These are phyloP conservation scores for Starmerella khaoyaiensis DNA, from an alignment of 805 yeast species.

Conservation along the genomic window DNA sequence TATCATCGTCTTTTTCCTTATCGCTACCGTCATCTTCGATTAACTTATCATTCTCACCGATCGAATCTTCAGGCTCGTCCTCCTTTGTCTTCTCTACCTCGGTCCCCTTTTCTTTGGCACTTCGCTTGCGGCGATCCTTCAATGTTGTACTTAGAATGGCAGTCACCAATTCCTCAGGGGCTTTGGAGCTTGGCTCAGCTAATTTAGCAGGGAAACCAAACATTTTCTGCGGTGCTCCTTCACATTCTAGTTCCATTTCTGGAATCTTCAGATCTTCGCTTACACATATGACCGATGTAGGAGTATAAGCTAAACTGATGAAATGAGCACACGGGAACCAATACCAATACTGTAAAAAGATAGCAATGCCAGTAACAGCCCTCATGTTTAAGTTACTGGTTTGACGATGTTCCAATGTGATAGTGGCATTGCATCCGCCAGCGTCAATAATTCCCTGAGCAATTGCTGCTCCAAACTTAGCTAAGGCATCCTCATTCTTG, in stretches of 20 bases:
- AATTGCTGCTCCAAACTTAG: slow-evolving; percentile 92
- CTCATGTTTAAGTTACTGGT: slow-evolving; percentile 82
- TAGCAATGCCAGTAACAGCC: slow-evolving; percentile 81
- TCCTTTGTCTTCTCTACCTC: slow-evolving; percentile 24
- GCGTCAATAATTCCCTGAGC: slow-evolving; percentile 98
- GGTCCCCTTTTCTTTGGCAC: slow-evolving; percentile 23
- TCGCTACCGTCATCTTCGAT: slow-evolving; percentile 18
- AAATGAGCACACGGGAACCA: slow-evolving; percentile 98
- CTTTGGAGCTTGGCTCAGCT: slow-evolving; percentile 66
- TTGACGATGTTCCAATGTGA: slow-evolving; percentile 73
- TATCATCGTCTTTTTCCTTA: slow-evolving; percentile 27
- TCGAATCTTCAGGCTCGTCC: slow-evolving; percentile 19
- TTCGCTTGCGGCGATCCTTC: slow-evolving; percentile 73
- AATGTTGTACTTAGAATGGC: slow-evolving; percentile 92
- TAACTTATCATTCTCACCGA: slow-evolving; percentile 23
- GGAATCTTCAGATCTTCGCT: slow-evolving; percentile 78
- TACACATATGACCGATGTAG: slow-evolving; percentile 82
- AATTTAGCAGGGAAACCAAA: slow-evolving; percentile 85
- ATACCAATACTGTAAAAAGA: slow-evolving; percentile 91
- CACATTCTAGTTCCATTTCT: slow-evolving; percentile 65
- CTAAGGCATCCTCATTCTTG: slow-evolving; percentile 92
- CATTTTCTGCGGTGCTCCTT: slow-evolving; percentile 53
- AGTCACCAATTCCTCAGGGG: slow-evolving; percentile 77
- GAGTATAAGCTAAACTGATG: slow-evolving; percentile 78
- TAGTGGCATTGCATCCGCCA: slow-evolving; percentile 96